Percentiles rank a stretch among this genome's conserved stretches.
These are phyloP conservation scores for Dryas alaskensis DNA, from an alignment of 306 rosid genomes.

Conservation along the genomic window DNA sequence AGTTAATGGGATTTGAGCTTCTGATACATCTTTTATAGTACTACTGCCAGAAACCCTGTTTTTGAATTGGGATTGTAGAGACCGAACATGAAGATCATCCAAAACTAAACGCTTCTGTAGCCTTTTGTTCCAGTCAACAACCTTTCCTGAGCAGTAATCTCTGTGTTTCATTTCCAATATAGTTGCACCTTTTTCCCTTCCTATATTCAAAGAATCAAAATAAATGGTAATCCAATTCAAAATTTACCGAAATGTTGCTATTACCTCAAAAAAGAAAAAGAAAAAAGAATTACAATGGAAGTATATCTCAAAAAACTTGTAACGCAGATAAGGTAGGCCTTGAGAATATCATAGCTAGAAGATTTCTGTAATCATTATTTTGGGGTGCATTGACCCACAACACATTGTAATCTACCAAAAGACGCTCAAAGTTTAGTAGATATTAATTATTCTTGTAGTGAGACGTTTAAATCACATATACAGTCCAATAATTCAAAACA, in stretches of 20 bases:
- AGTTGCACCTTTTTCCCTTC: conserved; percentile 52
- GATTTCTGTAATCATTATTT: neutral
- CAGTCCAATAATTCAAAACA: neutral
- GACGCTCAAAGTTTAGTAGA: neutral
- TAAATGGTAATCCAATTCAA: neutral
- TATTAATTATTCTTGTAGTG: neutral
- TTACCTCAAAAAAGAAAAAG: too few species aligned
- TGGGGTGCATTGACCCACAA: conserved; percentile 9
- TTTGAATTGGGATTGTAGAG: conserved; percentile 42
- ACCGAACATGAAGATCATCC: conserved; percentile 50
- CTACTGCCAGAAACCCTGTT: conserved; percentile 21
- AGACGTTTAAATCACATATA: neutral
- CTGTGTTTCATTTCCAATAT: conserved; percentile 68
- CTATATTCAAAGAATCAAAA: conserved; percentile 33
- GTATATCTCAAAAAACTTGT: neutral
- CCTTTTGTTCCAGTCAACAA: conserved; percentile 37
- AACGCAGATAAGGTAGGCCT: neutral
- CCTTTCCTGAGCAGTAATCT: conserved; percentile 53
- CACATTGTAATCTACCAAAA: neutral
- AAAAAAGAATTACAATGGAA: neutral
- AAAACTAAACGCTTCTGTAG: conserved; percentile 38
- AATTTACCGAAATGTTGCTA: neutral
- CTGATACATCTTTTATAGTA: conserved; percentile 28
- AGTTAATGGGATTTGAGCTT: conserved; percentile 60
- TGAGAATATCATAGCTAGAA: neutral